A percentile compares a stretch with the other conserved stretches of the same genome.
phyloP scores from a whole-genome alignment of 306 rosid genomes.

The Castanea sativa region DNA sequence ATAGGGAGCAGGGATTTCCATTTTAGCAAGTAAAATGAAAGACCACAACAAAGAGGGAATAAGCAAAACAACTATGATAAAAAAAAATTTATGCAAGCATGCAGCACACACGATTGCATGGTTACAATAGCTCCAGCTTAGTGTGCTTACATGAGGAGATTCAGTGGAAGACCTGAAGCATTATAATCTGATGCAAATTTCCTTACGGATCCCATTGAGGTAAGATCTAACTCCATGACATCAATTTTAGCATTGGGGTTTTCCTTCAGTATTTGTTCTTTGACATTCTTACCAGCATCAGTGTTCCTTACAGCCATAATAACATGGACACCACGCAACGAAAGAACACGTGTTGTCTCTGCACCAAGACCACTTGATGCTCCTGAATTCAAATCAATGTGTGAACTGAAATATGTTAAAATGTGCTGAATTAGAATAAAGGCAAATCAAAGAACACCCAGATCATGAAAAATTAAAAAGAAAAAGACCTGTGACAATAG shows the following conservation, averaged over 20 bases:
- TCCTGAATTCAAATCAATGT: slow-evolving; percentile 40
- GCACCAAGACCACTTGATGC: slow-evolving; percentile 83
- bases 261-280: slow-evolving; percentile 45
- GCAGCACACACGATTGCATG: not conserved
- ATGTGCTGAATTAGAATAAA: not conserved
- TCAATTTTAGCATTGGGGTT: slow-evolving; percentile 57
- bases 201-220: slow-evolving; percentile 70
- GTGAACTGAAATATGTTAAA: slow-evolving; percentile 5
- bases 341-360: slow-evolving; percentile 71
- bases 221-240: slow-evolving; percentile 71
- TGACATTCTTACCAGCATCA: slow-evolving; percentile 42
- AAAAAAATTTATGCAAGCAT: not conserved
- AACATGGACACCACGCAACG: slow-evolving; percentile 71
- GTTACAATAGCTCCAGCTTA: not conserved
- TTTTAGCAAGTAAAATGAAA: not conserved
- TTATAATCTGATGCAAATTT: slow-evolving; percentile 61
- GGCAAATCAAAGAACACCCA: not conserved
- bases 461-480: not conserved
- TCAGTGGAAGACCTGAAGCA: slow-evolving; percentile 65
- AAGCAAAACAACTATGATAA: not conserved
- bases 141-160: slow-evolving; percentile 59
- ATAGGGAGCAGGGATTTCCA: not conserved
- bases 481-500: slow-evolving; percentile 47
- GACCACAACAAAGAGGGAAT: not conserved
- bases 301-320: slow-evolving; percentile 82